These are phyloP conservation scores for Silene uniflora DNA, from an alignment of 148 eudicot species.

Conservation along the genomic window DNA sequence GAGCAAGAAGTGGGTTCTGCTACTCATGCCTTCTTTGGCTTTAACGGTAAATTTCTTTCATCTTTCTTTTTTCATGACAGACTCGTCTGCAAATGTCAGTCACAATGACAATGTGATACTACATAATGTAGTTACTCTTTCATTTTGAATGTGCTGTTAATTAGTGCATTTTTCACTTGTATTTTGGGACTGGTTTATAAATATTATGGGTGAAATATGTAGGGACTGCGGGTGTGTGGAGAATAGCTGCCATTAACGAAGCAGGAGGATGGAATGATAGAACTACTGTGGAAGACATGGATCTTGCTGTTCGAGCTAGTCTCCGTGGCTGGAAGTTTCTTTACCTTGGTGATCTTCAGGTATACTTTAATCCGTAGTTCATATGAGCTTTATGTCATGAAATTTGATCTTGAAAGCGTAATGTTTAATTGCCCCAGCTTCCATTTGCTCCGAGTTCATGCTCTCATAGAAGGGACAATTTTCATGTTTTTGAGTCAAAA, in stretches of 20 bases:
- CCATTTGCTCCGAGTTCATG: too few relatives aligned
- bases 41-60: slow-evolving; percentile 52
- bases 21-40: slow-evolving; percentile 96
- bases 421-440: too few relatives aligned
- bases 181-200: neutral
- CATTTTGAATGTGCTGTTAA: neutral
- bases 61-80: too few relatives aligned
- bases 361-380: slow-evolving; percentile 13
- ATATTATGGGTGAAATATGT: neutral
- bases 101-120: too few relatives aligned
- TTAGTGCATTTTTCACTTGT: neutral
- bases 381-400: too few relatives aligned
- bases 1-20: slow-evolving; percentile 99
- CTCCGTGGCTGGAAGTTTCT: slow-evolving; percentile 94
- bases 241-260: slow-evolving; percentile 84
- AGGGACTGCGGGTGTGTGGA: slow-evolving; percentile 99
- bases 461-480: too few relatives aligned
- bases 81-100: neutral
- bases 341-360: slow-evolving; percentile 93
- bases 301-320: slow-evolving; percentile 89
- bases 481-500: too few relatives aligned
- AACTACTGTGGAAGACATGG: slow-evolving; percentile 97
- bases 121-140: neutral
- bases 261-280: slow-evolving; percentile 98
- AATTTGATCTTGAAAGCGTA: too few relatives aligned